These are phyloP conservation scores for Vitis amurensis DNA, from an alignment of 164 flowering plant species.

Conservation along the genomic window DNA sequence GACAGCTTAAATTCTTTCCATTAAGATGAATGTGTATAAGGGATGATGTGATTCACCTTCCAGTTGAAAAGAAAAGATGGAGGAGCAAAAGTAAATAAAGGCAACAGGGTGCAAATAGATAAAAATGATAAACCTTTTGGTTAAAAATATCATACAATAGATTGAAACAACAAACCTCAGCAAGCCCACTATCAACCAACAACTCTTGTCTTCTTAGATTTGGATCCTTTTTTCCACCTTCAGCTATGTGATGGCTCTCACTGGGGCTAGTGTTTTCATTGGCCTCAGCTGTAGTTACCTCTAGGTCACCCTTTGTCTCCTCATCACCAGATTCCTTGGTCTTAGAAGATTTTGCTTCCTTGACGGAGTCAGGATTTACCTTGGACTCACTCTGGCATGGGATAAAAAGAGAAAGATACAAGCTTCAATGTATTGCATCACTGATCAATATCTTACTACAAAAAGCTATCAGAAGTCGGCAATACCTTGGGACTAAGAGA, in stretches of 20 bases:
- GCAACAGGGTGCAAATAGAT: neutral
- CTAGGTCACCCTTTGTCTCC: conserved; percentile 22
- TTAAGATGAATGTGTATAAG: neutral
- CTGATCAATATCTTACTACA: neutral
- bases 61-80: neutral
- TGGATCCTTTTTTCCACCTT: conserved; percentile 89
- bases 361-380: neutral
- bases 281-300: conserved; percentile 18
- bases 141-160: neutral
- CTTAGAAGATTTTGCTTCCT: conserved; percentile 20
- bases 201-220: conserved; percentile 71
- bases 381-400: conserved; percentile 44
- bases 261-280: conserved; percentile 17
- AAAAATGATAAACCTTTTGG: neutral
- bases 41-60: neutral
- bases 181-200: conserved; percentile 82
- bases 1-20: neutral
- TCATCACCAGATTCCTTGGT: conserved; percentile 26
- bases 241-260: conserved; percentile 26
- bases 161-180: conserved; percentile 62
- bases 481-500: conserved; percentile 61
- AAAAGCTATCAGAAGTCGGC: neutral
- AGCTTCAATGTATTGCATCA: neutral
- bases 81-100: neutral
- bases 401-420: neutral